phyloP scores from a whole-genome alignment of 371 early-diverging fungal genomes.

The Mortierella sp. region DNA sequence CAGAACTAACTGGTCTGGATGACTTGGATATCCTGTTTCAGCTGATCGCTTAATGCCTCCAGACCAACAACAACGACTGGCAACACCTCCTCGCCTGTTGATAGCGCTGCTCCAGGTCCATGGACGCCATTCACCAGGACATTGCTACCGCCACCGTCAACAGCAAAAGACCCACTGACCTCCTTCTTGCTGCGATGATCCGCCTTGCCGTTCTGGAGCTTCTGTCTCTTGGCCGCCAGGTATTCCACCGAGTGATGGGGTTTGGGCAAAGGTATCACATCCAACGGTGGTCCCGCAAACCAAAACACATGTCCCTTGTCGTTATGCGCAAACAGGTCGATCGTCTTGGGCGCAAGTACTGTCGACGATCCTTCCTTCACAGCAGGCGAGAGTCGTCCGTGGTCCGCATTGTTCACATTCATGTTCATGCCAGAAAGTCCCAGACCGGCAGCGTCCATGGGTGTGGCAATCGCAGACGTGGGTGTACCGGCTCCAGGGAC shows the following conservation, averaged over 20 bases:
- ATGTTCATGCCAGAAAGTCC: constrained; percentile 19
- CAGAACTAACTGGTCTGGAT: constrained; percentile 28
- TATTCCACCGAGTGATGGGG: constrained; percentile 53
- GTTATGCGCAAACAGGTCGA: constrained; percentile 42
- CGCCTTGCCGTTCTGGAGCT: constrained; percentile 19
- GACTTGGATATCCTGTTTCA: constrained; percentile 25
- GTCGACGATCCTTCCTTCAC: constrained; percentile 20
- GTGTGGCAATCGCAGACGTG: background rate
- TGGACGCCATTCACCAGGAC: background rate
- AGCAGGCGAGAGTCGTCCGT: constrained; percentile 41
- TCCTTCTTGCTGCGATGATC: background rate
- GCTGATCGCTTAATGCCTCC: constrained; percentile 32
- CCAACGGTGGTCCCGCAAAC: constrained; percentile 51
- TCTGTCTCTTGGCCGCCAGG: constrained; percentile 34
- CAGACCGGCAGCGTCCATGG: constrained; percentile 20
- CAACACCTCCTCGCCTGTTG: constrained; percentile 13
- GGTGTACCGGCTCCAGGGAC: background rate
- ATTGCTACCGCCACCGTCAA: background rate
- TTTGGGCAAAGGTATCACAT: constrained; percentile 42
- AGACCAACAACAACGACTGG: constrained; percentile 23
- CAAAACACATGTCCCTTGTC: constrained; percentile 51
- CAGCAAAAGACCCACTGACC: background rate
- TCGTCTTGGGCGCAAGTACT: constrained; percentile 19
- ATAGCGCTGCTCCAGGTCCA: background rate
- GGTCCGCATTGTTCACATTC: constrained; percentile 30